Conservation (phyloP, 805 yeast species). For the Zygosaccharomyces kombuchaensis region DNA sequence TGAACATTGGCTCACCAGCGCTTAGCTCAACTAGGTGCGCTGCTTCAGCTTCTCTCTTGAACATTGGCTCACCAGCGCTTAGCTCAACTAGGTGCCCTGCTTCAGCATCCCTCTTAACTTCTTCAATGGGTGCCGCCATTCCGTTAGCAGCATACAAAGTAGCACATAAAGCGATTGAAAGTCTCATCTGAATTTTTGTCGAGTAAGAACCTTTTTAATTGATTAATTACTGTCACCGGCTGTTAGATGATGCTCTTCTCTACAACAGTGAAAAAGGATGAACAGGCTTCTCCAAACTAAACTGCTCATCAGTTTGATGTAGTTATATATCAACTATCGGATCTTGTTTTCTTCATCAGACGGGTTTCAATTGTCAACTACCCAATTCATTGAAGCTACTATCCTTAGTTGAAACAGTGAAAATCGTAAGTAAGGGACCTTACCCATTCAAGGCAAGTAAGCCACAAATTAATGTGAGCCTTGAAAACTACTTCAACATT, state of each 20-base stretch:
- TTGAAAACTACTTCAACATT: neutral
- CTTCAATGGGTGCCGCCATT: slow-evolving; percentile 24
- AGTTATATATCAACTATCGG: neutral
- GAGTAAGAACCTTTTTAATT: neutral
- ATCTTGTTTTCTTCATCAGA: neutral
- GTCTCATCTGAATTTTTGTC: slow-evolving; percentile 7
- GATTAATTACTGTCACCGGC: neutral
- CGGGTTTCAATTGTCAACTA: neutral
- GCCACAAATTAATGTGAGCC: slow-evolving; percentile 1
- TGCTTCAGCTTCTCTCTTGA: slow-evolving; percentile 27
- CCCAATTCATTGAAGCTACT: neutral
- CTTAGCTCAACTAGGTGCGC: slow-evolving; percentile 28
- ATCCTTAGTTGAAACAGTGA: neutral
- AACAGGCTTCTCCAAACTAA: neutral
- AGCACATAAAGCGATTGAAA: slow-evolving; percentile 7
- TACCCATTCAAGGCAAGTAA: slow-evolving; percentile 1
- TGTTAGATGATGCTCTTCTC: slow-evolving; percentile 1
- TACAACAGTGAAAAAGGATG: neutral
- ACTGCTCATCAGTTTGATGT: neutral
- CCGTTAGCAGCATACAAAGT: slow-evolving; percentile 3
- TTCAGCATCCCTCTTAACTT: slow-evolving; percentile 23
- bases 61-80: slow-evolving; percentile 26
- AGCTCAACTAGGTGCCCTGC: slow-evolving; percentile 27
- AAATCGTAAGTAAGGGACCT: neutral
- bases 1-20: slow-evolving; percentile 29